Base-by-base conservation (phyloP, 495 filamentous ascomycete genomes). In the Daldinia decipiens region DNA sequence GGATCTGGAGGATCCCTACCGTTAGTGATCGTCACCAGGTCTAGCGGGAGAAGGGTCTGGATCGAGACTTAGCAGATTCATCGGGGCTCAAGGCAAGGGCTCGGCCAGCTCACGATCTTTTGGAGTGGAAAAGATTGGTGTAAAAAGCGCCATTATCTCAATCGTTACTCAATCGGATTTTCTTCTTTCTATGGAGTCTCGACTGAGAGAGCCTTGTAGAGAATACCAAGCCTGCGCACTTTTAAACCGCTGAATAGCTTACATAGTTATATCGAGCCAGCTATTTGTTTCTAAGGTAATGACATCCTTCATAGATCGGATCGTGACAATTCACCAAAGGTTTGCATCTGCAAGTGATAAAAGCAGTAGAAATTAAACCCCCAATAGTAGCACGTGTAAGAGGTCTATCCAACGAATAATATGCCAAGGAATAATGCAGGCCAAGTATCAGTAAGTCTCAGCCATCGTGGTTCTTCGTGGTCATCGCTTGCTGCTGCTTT, bases 21-120 rank as follows among this genome's bases (percentile, higher is more conserved):
- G 56, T 34, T 52, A 56, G 13, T 31, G 65, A 73, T 73, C 70
- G 60, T 68, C 65, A 59, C 70, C 32, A 68, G 64, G 70, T 63
- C 70, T 61, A 68, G 62, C 58, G 51, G 70, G 61, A 69, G 62
- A 70, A 70, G 50, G 61, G 70, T 53, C 66, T 73, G 56, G 71
- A 73, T 73, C 71, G 71, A 70, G 53, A 56, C 70, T 70, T 73
- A 57, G 67, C 67, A 63, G 61, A 59, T 58, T 59, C 57, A 73
- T 73, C 71, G 71, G 38, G 63, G 51, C 61, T 52, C 19, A 50
- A 54, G 62, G 52, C 38, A 24, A 36, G 43, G 58, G 17, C 54
- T 58, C 43, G 51, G 57, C 62, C 62, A 50, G 47, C 52, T 36
- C 52, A 67, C 21, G 68, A 61, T 63, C 32, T 58, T 13, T 38